Base-by-base conservation (phyloP, 495 filamentous ascomycete genomes). In the Cryomyces minteri region DNA sequence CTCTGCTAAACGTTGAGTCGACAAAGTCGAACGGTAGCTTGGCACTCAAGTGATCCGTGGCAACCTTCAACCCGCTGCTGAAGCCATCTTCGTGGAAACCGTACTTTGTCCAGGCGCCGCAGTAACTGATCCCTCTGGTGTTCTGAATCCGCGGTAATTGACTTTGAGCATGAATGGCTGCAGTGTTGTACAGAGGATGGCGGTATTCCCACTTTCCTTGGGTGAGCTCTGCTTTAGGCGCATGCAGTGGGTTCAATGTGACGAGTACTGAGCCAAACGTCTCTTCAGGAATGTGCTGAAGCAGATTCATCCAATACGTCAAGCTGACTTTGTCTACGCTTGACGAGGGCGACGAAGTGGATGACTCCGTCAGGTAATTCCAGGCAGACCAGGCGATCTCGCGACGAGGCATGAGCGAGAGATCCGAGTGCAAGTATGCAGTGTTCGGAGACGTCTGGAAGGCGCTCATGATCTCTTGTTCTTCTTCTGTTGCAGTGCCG, bases 51-150 rank as follows among this genome's bases (percentile, higher is more conserved):
- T 25, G 73, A 48, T 80, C 70, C 39, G 70, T 60, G 4, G 77
- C 82, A 0, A 76, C 77, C 45, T 67, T 61, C 46, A 88, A 57
- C 0, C 84, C 83, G 45, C 74, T 80, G 32, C 70, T 80, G 55
- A 88, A 82, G 0, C 79, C 82, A 53, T 90, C 84, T 61, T 88
- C 83, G 48, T 87, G 78, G 46, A 84, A 82, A 0, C 83, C 84
- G 50, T 84, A 82, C 38, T 74, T 76, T 0, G 82, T 86, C 84
- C 84, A 88, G 4, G 77, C 79, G 2, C 80, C 80, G 2, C 72
- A 73, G 54, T 83, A 88, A 61, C 76, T 80, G 43, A 90, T 71
- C 0, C 82, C 82, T 14, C 78, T 66, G 40, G 58, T 82, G 49
- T 82, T 78, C 53, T 88, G 84, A 42, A 90, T 87, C 12, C 51